Conservation (phyloP, 805 yeast species). For the Candida nanaspora region DNA sequence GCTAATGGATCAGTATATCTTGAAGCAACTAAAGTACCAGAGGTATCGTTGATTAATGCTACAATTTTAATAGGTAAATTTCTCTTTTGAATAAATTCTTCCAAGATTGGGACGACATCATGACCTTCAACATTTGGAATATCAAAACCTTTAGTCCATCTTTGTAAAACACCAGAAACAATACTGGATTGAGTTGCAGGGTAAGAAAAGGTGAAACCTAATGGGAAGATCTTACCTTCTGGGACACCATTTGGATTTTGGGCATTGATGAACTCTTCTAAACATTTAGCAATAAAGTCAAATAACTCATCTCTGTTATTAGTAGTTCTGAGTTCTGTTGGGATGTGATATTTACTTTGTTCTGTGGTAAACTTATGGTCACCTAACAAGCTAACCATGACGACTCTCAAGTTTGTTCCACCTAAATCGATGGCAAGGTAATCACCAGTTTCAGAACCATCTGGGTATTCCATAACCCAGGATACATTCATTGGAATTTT, state of each 20-base stretch:
- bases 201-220: conserved; percentile 95
- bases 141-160: conserved; percentile 99
- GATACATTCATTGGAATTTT: conserved; percentile 57
- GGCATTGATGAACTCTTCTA: conserved; percentile 63
- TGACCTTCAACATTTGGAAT: conserved; percentile 92
- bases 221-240: conserved; percentile 49
- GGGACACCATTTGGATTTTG: conserved; percentile 64
- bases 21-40: conserved; percentile 96
- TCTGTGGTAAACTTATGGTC: conserved; percentile 77
- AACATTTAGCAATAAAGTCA: conserved; percentile 81
- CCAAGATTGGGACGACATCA: conserved; percentile 90
- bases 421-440: conserved; percentile 56
- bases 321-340: conserved; percentile 74
- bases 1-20: conserved; percentile 87
- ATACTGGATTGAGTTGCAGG: conserved; percentile 82
- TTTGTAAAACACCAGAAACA: conserved; percentile 81
- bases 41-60: conserved; percentile 94
- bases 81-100: conserved; percentile 58
- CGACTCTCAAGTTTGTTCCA: conserved; percentile 57
- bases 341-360: conserved; percentile 84
- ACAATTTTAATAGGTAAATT: conserved; percentile 81
- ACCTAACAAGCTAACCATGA: conserved; percentile 51
- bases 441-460: conserved; percentile 52
- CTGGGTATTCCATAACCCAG: conserved; percentile 52
- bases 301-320: conserved; percentile 66